Base-by-base conservation (phyloP, 2,329 filamentous ascomycete species). In the Didymella pinodella region DNA sequence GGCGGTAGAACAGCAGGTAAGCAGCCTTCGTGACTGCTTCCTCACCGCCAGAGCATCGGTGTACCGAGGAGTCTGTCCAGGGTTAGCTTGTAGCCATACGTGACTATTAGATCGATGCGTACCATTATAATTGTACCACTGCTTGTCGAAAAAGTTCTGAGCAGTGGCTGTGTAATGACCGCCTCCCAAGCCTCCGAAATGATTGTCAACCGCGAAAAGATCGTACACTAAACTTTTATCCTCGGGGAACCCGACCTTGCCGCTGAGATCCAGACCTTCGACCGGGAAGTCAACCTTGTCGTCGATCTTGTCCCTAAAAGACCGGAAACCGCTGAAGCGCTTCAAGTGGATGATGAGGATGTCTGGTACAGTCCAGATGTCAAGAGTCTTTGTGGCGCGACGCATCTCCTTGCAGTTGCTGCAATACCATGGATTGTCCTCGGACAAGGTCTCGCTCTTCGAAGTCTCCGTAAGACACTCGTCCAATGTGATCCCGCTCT, bases 91-190 rank as follows among this genome's bases (percentile, higher is more conserved):
- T 3, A 1, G n/a, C n/a, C 8, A 31, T 10, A 25, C 12, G 12
- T 43, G 2, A 8, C 28, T 22, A 28, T 7, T n/a, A 11, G 11
- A 10, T 16, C 4, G 16, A 29, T 32, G 14, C 63, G 55, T 83
- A 95, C 93, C 94, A 76, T 99, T 98, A 77, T 96, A 98, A 67
- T 96, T 91, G 76, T 97, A 97, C 95, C 95, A 99, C 76, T 90
- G 84, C 57, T 86, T 86, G 71, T 96, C 92, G 61, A 91, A 83
- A 77, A 97, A 97, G 76, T 97, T 98, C 81, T 92, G 93, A 38
- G 93, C 93, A 76, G 89, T 93, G 28, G 95, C 95, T 20, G 93
- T 98, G 80, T 99, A 99, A 77, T 99, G 95, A 0, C 95, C 95
- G 41, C 95, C 95, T 59, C 93, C 93, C 36, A 99, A 85, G 29